A percentile compares a stretch with the other conserved stretches of the same genome.
Evolutionary conservation across 2,329 filamentous ascomycete genomes (phyloP).

Genomic region (Claviceps sorghi): DNA sequence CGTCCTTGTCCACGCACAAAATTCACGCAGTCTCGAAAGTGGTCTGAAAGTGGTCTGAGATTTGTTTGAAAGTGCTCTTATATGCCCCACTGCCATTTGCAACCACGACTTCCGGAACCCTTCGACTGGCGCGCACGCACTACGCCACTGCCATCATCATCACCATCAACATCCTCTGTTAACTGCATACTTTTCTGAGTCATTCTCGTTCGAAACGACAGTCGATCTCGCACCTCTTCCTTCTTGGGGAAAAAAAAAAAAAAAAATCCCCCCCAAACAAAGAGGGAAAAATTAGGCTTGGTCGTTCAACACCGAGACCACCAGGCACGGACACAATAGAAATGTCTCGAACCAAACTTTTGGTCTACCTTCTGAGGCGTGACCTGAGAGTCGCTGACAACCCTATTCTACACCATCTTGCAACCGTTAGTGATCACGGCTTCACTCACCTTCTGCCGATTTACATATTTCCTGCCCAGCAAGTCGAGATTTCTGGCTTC

Average conservation of each 20-base stretch:
- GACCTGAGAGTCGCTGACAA: conserved; percentile 65
- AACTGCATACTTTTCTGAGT: not conserved
- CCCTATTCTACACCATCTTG: conserved; percentile 49
- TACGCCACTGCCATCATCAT: not conserved
- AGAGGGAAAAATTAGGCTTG: too few species aligned
- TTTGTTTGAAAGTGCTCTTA: not conserved
- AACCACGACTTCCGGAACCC: not conserved
- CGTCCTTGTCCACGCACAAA: too few species aligned
- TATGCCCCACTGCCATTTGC: not conserved
- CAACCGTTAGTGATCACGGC: conserved; percentile 32
- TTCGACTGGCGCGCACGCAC: not conserved
- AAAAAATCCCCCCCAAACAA: too few species aligned
- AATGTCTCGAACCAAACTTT: conserved; percentile 31
- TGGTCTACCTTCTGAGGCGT: conserved; percentile 58
- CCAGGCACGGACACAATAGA: not conserved
- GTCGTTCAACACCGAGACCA: not conserved
- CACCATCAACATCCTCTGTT: not conserved
- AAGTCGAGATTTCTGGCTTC: conserved; percentile 64
- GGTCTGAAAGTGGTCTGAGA: too few species aligned
- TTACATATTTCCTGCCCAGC: conserved; percentile 53
- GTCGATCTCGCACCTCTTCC: not conserved
- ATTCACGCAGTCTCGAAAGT: not conserved
- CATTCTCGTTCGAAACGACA: not conserved
- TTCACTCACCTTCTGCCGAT: conserved; percentile 59
- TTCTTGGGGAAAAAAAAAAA: not conserved